phyloP scores from a whole-genome alignment of 2,329 filamentous ascomycete species.

The Rutstroemia sp. region DNA sequence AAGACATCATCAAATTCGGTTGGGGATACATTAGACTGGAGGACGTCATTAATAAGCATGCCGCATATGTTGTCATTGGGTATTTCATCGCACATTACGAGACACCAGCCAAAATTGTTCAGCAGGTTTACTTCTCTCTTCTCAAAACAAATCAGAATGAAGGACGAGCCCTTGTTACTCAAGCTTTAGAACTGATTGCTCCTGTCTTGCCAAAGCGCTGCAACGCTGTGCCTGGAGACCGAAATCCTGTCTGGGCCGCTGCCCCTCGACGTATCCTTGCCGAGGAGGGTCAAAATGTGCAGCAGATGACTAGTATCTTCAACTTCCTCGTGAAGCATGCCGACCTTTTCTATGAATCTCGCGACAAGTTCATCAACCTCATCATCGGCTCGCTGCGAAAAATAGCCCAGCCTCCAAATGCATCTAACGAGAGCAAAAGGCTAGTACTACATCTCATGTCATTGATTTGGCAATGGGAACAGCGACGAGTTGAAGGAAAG shows the following conservation, averaged over 20 bases:
- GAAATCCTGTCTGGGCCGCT: constrained; percentile 79
- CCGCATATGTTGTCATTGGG: constrained; percentile 90
- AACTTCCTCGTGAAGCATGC: constrained; percentile 91
- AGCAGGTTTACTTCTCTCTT: constrained; percentile 88
- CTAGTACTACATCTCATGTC: constrained; percentile 85
- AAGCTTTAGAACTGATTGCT: constrained; percentile 90
- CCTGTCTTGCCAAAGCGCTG: constrained; percentile 86
- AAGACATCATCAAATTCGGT: constrained; percentile 98
- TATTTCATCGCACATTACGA: constrained; percentile 98
- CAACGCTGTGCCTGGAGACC: constrained; percentile 56
- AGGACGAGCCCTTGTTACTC: constrained; percentile 82
- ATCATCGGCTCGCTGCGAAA: constrained; percentile 87
- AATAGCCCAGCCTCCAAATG: constrained; percentile 73
- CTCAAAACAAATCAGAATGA: constrained; percentile 93
- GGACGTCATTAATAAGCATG: constrained; percentile 98
- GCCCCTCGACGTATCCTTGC: constrained; percentile 84
- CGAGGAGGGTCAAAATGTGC: constrained; percentile 89
- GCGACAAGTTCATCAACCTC: constrained; percentile 82
- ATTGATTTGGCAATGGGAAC: constrained; percentile 89
- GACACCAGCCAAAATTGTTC: constrained; percentile 90
- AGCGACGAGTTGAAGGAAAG: constrained; percentile 64
- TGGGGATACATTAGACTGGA: constrained; percentile 99
- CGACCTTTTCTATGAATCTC: constrained; percentile 87
- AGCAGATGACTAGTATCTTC: constrained; percentile 96
- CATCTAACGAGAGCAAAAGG: constrained; percentile 87